These are phyloP conservation scores for Neoboletus brunneissimus DNA, from an alignment of 768 basidiomycete genomes.

Conservation along the genomic window DNA sequence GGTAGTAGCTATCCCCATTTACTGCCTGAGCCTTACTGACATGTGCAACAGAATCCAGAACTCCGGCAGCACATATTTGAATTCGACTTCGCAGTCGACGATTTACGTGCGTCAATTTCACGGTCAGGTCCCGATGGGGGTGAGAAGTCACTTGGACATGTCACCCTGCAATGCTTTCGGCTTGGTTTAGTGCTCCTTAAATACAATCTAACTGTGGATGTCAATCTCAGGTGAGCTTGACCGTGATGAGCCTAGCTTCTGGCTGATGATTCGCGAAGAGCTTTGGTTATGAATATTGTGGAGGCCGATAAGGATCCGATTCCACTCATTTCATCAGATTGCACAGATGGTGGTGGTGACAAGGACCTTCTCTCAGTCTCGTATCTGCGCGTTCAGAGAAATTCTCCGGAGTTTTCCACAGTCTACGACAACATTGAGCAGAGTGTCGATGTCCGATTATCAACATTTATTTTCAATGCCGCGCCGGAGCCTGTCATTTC, in stretches of 20 bases:
- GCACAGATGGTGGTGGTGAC: slow-evolving; percentile 39
- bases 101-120: slow-evolving; percentile 74
- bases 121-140: slow-evolving; percentile 58
- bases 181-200: slow-evolving; percentile 73
- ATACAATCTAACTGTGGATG: slow-evolving; percentile 82
- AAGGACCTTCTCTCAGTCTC: slow-evolving; percentile 73
- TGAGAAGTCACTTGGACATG: slow-evolving; percentile 76
- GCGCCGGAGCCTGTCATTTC: slow-evolving; percentile 89
- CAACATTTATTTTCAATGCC: slow-evolving; percentile 85
- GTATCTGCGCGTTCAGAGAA: slow-evolving; percentile 76
- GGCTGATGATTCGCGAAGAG: slow-evolving; percentile 40
- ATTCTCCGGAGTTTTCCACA: slow-evolving; percentile 81
- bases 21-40: slow-evolving; percentile 1
- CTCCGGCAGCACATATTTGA: slow-evolving; percentile 68
- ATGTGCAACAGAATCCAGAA: slow-evolving; percentile 29
- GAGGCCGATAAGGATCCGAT: slow-evolving; percentile 54
- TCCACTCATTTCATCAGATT: slow-evolving; percentile 62
- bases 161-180: slow-evolving; percentile 75
- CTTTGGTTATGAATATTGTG: slow-evolving; percentile 72
- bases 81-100: slow-evolving; percentile 83
- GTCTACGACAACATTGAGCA: slow-evolving; percentile 86
- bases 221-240: slow-evolving; percentile 64
- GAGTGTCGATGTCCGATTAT: slow-evolving; percentile 79
- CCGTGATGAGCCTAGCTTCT: background rate
- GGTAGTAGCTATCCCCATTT: slow-evolving; percentile 35